phyloP scores from a whole-genome alignment of 2,329 filamentous ascomycete species.

The Camptophora hylomeconis region DNA sequence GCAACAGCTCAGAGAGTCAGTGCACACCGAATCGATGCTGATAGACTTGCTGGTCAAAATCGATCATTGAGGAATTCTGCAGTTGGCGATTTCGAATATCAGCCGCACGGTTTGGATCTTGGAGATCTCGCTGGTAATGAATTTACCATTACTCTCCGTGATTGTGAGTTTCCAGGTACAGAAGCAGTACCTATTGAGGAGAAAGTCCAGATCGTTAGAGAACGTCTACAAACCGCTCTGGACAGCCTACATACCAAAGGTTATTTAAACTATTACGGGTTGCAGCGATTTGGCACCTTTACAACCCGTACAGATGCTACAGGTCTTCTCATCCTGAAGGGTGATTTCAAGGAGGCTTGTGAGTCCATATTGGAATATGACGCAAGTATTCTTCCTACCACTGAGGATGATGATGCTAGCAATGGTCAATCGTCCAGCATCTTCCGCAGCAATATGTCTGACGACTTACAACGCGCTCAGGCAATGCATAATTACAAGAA shows the following conservation, averaged over 20 bases:
- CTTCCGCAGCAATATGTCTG: no score
- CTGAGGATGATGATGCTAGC: constrained; percentile 31
- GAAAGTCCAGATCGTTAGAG: constrained; percentile 28
- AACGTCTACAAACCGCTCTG: constrained; percentile 46
- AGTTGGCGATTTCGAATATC: constrained; percentile 72
- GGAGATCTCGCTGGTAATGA: constrained; percentile 82
- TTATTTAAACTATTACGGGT: constrained; percentile 94
- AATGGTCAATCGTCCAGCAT: no score
- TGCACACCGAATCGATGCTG: constrained; percentile 44
- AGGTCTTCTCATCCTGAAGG: constrained; percentile 70
- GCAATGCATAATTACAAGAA: constrained; percentile 64
- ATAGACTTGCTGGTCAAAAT: constrained; percentile 55
- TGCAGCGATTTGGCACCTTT: constrained; percentile 93
- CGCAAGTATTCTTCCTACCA: constrained; percentile 43
- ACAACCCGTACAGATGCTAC: constrained; percentile 72
- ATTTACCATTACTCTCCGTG: constrained; percentile 81
- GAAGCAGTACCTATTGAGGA: constrained; percentile 28
- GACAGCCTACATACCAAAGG: constrained; percentile 57
- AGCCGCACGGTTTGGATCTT: constrained; percentile 57
- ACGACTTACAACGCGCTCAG: constrained; percentile 66
- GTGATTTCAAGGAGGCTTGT: constrained; percentile 68
- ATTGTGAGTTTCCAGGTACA: constrained; percentile 43
- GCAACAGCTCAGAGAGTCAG: constrained; percentile 76
- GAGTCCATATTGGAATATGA: constrained; percentile 62
- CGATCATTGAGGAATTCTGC: constrained; percentile 45